Base-by-base conservation (phyloP, 352 stramenopile species). In the Phytophthora hibernalis region DNA sequence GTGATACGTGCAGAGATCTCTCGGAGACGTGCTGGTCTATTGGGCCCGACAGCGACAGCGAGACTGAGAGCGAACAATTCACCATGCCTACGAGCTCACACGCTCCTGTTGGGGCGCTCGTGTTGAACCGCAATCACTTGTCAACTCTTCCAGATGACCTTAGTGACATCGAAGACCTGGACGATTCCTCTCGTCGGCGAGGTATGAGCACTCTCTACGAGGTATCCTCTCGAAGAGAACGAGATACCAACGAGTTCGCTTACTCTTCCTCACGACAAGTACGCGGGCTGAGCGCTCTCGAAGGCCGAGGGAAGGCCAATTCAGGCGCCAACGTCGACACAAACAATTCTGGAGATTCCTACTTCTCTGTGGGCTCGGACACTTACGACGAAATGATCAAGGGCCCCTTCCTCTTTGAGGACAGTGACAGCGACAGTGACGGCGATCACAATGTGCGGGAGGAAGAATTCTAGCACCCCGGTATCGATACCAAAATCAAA, bases 1-100 rank as follows among this genome's bases (percentile, higher is more conserved):
- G 24, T 20, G 58, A 66, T 6, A 49, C 20, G 8, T 77, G 72
- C 35, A 54, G 68, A 59, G 52, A 69, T 37, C 38, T 64, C 12
- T 80, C 68, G 0, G 72, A 80, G 0, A 77, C 72, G 0, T 75
- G 57, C n/a, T 77, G 68, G 68, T 80, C 72, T 2, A 80, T 80
- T 51, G 72, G 58, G 7, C 68, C 56, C 13, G 65, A 44, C 13
- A 72, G 55, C 21, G 72, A 77, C 65, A 68, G 68, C 21, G 69
- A 77, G 38, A 65, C 31, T 52, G 69, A 74, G 45, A 66, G 22
- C 15, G 65, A 66, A 33, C 48, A 45, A 2, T 74, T 40, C 13
- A 38, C 42, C 20, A 49, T 51, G 35, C 33, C 49, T 22, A 22
- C 20, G 2, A 16, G 18, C 13, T 40, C 38, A 11, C n/a, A 47